Percentiles rank a stretch among this genome's conserved stretches.
These are phyloP conservation scores for Heliocybe sulcata DNA, from an alignment of 1,284 basidiomycete genomes.

Conservation along the genomic window DNA sequence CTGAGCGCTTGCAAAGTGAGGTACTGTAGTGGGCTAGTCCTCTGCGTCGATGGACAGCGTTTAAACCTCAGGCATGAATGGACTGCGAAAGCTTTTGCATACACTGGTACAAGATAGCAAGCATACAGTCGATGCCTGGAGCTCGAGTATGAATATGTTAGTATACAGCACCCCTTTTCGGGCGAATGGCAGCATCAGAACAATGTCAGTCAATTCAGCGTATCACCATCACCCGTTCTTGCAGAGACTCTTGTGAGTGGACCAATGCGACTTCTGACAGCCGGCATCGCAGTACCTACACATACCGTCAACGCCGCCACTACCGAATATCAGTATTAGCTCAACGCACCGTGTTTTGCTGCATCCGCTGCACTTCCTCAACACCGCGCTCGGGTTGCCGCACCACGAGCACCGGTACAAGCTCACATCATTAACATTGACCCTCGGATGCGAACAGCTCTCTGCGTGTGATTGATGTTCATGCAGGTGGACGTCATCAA, in stretches of 20 bases:
- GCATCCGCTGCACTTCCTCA: slow-evolving; percentile 45
- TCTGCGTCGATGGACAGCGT: no score
- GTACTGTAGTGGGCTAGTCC: no score
- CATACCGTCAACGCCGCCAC: not conserved
- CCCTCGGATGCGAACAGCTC: slow-evolving; percentile 27
- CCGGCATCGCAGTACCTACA: slow-evolving; percentile 41
- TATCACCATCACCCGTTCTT: slow-evolving; percentile 5
- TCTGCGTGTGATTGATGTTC: slow-evolving; percentile 22
- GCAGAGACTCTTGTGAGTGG: slow-evolving; percentile 36
- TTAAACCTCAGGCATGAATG: no score
- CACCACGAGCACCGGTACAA: slow-evolving; percentile 54
- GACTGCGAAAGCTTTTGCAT: no score
- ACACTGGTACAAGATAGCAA: no score
- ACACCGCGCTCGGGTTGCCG: slow-evolving; percentile 45
- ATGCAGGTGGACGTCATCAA: slow-evolving; percentile 38
- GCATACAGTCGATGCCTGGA: no score
- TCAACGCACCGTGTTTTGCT: slow-evolving; percentile 14
- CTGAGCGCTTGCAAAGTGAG: no score
- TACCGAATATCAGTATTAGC: slow-evolving; percentile 17
- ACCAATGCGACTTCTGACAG: slow-evolving; percentile 46
- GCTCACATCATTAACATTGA: slow-evolving; percentile 34
- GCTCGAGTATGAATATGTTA: not conserved
- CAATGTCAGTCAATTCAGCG: not conserved
- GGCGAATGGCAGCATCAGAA: not conserved
- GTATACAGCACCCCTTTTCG: not conserved